A percentile compares a stretch with the other conserved stretches of the same genome.
phyloP scores from a whole-genome alignment of 495 filamentous ascomycete species.

The Parathielavia appendiculata region DNA sequence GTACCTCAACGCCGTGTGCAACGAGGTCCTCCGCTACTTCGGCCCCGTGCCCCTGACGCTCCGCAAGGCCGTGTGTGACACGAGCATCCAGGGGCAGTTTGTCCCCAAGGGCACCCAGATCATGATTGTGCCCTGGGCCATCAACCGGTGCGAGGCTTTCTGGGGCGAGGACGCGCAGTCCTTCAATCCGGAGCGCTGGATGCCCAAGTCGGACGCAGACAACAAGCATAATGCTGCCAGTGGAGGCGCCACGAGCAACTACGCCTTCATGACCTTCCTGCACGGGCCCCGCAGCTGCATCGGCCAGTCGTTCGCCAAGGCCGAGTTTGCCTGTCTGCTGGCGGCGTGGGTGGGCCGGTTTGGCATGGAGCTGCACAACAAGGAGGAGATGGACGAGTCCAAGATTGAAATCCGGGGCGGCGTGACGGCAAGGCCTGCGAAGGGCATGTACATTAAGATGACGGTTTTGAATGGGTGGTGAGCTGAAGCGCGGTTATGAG shows the following conservation, averaged over 20 bases:
- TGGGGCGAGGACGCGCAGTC: slow-evolving; percentile 54
- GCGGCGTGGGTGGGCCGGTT: slow-evolving; percentile 71
- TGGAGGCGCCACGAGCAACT: slow-evolving; percentile 53
- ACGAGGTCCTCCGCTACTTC: slow-evolving; percentile 45
- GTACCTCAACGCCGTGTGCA: slow-evolving; percentile 50
- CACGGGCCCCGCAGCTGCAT: slow-evolving; percentile 60
- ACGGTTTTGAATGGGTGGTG: slow-evolving; percentile 61
- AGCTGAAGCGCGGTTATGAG: background rate
- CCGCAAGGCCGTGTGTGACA: slow-evolving; percentile 59
- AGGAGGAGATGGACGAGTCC: slow-evolving; percentile 47
- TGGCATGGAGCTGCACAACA: slow-evolving; percentile 57
- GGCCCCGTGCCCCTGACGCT: slow-evolving; percentile 52
- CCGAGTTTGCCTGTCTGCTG: slow-evolving; percentile 77
- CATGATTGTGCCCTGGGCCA: slow-evolving; percentile 54
- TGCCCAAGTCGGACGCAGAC: slow-evolving; percentile 32
- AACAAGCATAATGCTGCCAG: slow-evolving; percentile 33
- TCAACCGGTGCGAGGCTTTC: slow-evolving; percentile 49
- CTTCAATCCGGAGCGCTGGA: slow-evolving; percentile 62
- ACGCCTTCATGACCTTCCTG: slow-evolving; percentile 56
- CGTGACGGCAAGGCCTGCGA: slow-evolving; percentile 58
- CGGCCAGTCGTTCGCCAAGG: slow-evolving; percentile 67
- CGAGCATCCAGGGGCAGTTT: slow-evolving; percentile 53
- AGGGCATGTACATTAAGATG: slow-evolving; percentile 60
- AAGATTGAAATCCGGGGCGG: slow-evolving; percentile 55
- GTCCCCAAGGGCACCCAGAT: slow-evolving; percentile 55